Evolutionary conservation across 768 basidiomycete species (phyloP), one percentile per base, ranked within the genome.

Genomic region (Lactarius quietus): DNA sequence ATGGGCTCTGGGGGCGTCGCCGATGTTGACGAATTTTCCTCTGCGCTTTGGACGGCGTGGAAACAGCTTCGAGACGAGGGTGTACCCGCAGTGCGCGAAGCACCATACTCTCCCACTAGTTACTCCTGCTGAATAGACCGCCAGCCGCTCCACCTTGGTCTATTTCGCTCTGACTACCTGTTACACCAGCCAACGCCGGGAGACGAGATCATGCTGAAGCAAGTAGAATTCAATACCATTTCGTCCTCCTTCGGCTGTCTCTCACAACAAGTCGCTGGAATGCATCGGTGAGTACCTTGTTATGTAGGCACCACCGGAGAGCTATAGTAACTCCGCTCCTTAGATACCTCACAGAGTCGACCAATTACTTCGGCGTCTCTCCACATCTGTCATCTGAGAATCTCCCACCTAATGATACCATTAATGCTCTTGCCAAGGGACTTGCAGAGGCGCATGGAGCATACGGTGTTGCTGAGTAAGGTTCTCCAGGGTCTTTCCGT

Each of bases 161-260:
- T 99, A 23, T 97, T 96, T 77, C 83, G 96, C 61, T 97, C 95
- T 12, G 96, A 99, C 78, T 99, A 98, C 76, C 80, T 98, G 35
- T 77, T 98, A 26, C 93, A 99, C 69, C 75, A 80, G 9, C 79
- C 80, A 2, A 68, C 70, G 0, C 65, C 69, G 5, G 72, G 72
- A 35, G 73, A 77, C 33, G 72, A 78, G 3, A 71, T 79, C 17
- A 75, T 78, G 7, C 76, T 99, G 68, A 96, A 95, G 74, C 96
- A 99, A 76, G 96, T 98, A 48, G 96, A 99, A 74, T 97, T 98
- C 78, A 99, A 99, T 73, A 97, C 96, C 10, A 95, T 98, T 68
- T 93, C 95, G 3, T 85, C 88, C 0, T 95, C 94, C 0, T 96
- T 98, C 74, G 96, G 94, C 0, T 72, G 87, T 1, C 79, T 98